phyloP scores from a whole-genome alignment of 768 basidiomycete genomes.

The Rhizopogon vesiculosus region DNA sequence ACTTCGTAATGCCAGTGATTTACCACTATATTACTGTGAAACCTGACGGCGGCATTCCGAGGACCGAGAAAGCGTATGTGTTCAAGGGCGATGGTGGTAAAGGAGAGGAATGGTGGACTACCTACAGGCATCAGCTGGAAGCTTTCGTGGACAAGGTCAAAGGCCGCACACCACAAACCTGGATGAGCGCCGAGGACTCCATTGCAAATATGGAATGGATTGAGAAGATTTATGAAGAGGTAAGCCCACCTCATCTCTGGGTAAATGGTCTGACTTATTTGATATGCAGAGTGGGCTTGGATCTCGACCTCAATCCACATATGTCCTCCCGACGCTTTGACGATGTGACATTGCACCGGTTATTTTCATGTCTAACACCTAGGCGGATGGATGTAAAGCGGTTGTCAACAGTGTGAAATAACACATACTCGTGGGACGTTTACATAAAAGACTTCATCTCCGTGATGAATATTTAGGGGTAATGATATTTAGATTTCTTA shows the following conservation, averaged over 20 bases:
- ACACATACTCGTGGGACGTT: too few relatives aligned
- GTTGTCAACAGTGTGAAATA: too few relatives aligned
- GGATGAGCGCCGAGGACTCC: constrained; percentile 51
- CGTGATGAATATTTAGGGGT: too few relatives aligned
- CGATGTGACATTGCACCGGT: not conserved
- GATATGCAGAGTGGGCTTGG: constrained; percentile 26
- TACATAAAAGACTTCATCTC: too few relatives aligned
- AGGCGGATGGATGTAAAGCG: too few relatives aligned
- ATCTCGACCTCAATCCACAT: constrained; percentile 26
- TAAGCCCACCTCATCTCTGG: constrained; percentile 15
- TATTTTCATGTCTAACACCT: not conserved
- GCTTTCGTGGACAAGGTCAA: constrained; percentile 57
- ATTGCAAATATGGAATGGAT: constrained; percentile 53
- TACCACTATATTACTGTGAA: constrained; percentile 47
- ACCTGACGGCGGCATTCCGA: constrained; percentile 24
- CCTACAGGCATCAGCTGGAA: constrained; percentile 53
- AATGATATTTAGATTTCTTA: too few relatives aligned
- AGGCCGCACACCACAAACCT: constrained; percentile 47
- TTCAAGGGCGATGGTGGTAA: constrained; percentile 28
- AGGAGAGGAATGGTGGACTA: constrained; percentile 58
- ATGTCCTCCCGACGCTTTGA: constrained; percentile 15
- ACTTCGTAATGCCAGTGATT: constrained; percentile 41
- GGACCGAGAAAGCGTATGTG: constrained; percentile 41
- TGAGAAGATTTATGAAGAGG: constrained; percentile 53
- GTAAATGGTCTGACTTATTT: not conserved